Percentiles rank a stretch among this genome's conserved stretches.
Conservation (phyloP, 2,329 filamentous ascomycete genomes). For the Fusarium graminum region DNA sequence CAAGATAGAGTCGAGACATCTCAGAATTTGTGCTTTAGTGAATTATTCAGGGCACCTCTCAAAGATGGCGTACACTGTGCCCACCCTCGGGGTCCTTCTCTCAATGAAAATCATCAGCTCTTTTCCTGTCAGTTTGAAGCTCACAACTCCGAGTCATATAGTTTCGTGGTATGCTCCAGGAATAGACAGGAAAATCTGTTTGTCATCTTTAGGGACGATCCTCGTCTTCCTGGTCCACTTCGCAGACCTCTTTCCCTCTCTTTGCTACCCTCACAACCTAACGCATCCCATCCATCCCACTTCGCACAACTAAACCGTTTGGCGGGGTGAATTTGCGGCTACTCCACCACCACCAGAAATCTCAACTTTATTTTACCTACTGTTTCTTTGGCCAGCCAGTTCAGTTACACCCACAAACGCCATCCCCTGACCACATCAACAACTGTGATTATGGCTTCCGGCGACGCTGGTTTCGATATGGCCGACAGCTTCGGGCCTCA, state of each 20-base stretch:
- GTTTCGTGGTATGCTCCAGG: not conserved
- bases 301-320: conserved; percentile 37
- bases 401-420: conserved; percentile 10
- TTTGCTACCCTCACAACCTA: conserved; percentile 2
- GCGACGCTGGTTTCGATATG: conserved; percentile 40
- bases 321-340: conserved; percentile 46
- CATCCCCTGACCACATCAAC: not conserved
- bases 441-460: conserved; percentile 44
- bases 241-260: not conserved
- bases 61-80: conserved; percentile 36
- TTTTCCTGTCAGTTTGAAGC: conserved; percentile 1
- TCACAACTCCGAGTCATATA: not conserved
- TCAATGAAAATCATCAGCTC: conserved; percentile 18
- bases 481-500: conserved; percentile 49
- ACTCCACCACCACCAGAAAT: conserved; percentile 49
- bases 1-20: not conserved
- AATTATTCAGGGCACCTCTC: not conserved
- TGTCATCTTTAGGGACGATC: not conserved
- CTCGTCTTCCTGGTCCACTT: not conserved
- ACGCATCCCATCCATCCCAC: conserved; percentile 24
- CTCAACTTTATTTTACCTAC: conserved; percentile 35
- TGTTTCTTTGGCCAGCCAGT: conserved; percentile 2
- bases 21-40: not conserved
- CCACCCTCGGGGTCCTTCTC: conserved; percentile 39
- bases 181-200: not conserved